These are phyloP conservation scores for Poa pratensis DNA, from an alignment of 176 grass and related monocot species.

Conservation along the genomic window DNA sequence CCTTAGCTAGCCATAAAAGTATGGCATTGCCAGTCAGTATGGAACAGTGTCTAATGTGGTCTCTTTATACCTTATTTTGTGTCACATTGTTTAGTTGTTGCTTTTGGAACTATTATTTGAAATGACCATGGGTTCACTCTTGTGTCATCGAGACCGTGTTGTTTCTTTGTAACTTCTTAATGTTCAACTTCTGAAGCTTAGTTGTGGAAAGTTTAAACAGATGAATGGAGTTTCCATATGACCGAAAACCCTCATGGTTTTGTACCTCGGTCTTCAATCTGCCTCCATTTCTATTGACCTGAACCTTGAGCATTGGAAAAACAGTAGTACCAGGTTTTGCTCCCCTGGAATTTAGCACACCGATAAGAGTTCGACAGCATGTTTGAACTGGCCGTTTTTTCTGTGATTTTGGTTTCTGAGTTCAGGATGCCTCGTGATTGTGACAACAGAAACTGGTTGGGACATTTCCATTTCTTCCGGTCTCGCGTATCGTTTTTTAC, in stretches of 20 bases:
- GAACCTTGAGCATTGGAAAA: background rate
- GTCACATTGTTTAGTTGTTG: background rate
- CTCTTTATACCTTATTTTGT: background rate
- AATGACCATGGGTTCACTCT: background rate
- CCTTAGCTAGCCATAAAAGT: background rate
- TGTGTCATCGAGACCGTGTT: background rate
- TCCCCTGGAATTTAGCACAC: background rate
- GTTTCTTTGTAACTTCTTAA: background rate
- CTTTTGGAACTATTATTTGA: background rate
- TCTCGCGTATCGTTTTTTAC: conserved; percentile 23
- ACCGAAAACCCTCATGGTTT: background rate
- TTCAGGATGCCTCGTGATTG: conserved; percentile 14
- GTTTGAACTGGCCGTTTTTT: background rate
- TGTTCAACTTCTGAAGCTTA: background rate
- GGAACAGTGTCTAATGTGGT: background rate
- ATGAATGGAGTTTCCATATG: background rate
- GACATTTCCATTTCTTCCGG: background rate
- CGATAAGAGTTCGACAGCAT: background rate
- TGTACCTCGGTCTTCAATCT: conserved; percentile 17
- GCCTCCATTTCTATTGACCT: conserved; percentile 28
- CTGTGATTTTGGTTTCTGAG: background rate
- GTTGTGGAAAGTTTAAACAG: background rate
- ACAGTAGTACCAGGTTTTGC: background rate
- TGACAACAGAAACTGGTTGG: background rate
- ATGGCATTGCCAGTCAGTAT: background rate